Conservation (phyloP, 257 asterid genomes). For the Primulina huaijiensis region DNA sequence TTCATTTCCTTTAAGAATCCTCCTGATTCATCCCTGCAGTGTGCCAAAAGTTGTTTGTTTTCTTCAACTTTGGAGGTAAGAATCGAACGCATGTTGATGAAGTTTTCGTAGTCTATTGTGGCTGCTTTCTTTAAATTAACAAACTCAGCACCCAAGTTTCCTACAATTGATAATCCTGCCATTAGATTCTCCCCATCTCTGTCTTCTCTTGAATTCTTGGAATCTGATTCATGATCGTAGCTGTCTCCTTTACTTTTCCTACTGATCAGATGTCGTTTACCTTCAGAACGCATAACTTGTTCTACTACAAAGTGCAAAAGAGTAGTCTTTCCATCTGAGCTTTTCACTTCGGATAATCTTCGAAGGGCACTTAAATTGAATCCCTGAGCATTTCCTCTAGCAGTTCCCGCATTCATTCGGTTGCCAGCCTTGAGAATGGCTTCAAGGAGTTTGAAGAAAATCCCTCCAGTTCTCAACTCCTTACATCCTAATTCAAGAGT, state of each 20-base stretch:
- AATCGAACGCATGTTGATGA: constrained; percentile 34
- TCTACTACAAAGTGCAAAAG: constrained; percentile 81
- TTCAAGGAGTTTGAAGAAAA: constrained; percentile 70
- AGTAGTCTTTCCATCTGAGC: constrained; percentile 72
- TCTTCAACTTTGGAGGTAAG: constrained; percentile 45
- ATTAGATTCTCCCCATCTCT: constrained; percentile 41
- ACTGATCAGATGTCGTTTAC: constrained; percentile 38
- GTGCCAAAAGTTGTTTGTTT: constrained; percentile 35
- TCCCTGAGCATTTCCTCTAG: constrained; percentile 79
- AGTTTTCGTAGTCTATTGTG: constrained; percentile 43
- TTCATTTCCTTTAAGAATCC: constrained; percentile 53
- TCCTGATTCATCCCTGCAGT: constrained; percentile 39
- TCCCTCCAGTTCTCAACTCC: constrained; percentile 55
- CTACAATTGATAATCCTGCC: constrained; percentile 54
- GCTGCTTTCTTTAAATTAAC: constrained; percentile 71
- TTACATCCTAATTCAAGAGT: constrained; percentile 64
- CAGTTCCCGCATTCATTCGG: constrained; percentile 77
- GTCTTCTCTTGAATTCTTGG: constrained; percentile 27
- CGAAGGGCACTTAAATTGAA: constrained; percentile 60
- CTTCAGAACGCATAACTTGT: constrained; percentile 70
- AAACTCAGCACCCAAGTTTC: constrained; percentile 37
- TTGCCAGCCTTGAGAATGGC: constrained; percentile 91
- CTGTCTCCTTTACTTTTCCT: constrained; percentile 13
- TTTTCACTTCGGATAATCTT: constrained; percentile 62
- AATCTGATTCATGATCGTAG: constrained; percentile 9